phyloP scores from a whole-genome alignment of 306 rosid species.

The Acacia confusa region DNA sequence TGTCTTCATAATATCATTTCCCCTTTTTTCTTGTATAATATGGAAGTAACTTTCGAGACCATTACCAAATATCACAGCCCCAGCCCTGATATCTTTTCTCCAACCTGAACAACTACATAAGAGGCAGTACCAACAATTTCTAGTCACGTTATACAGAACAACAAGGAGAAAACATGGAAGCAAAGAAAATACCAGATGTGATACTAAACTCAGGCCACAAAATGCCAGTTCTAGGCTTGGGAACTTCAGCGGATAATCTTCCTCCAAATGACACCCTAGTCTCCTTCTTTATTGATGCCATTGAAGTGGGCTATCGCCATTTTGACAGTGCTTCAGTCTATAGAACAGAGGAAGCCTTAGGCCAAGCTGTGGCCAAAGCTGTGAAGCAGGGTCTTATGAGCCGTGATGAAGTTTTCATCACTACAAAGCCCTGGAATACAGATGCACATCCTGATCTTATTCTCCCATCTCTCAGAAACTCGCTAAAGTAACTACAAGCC shows the following conservation, averaged over 20 bases:
- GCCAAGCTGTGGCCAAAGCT: conserved; percentile 40
- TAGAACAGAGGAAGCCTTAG: conserved; percentile 50
- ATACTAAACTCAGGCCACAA: conserved; percentile 43
- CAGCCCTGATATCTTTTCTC: background rate
- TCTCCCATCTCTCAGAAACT: conserved; percentile 49
- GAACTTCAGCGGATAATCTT: conserved; percentile 41
- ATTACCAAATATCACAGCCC: background rate
- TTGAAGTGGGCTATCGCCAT: conserved; percentile 42
- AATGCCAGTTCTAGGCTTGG: conserved; percentile 50
- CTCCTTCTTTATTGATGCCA: conserved; percentile 45
- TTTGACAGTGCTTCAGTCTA: conserved; percentile 48
- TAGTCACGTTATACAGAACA: background rate
- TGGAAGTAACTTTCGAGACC: background rate
- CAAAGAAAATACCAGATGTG: conserved; percentile 37
- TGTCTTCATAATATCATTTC: background rate
- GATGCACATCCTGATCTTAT: conserved; percentile 54
- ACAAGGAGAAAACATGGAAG: conserved; percentile 26
- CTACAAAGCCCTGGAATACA: conserved; percentile 56
- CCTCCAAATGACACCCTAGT: conserved; percentile 44
- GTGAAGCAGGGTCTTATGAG: conserved; percentile 45
- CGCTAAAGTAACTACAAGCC: conserved; percentile 38
- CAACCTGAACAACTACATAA: background rate
- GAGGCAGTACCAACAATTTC: background rate
- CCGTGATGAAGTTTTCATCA: conserved; percentile 57
- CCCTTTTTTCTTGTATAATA: background rate